Evolutionary conservation across 768 basidiomycete genomes (phyloP).

Genomic region (Phanerodontia chrysosporium): DNA sequence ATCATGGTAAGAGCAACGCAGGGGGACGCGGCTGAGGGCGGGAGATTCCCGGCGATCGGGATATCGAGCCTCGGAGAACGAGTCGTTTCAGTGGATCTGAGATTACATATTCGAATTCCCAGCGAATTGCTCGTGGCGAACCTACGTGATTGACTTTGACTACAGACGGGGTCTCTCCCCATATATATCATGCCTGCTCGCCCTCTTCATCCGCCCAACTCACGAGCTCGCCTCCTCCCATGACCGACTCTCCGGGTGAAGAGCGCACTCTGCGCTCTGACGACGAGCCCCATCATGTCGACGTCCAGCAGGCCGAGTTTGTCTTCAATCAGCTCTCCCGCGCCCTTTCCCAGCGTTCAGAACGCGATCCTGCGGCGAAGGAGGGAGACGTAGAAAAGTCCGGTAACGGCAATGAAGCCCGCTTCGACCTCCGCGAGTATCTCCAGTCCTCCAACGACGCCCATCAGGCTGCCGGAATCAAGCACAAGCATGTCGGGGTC

Average conservation of each 20-base stretch:
- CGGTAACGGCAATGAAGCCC: conserved; percentile 28
- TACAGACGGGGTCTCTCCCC: background rate
- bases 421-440: conserved; percentile 67
- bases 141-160: conserved; percentile 4
- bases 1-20: too few species aligned
- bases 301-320: conserved; percentile 47
- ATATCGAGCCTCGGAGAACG: conserved; percentile 3
- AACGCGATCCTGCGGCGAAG: background rate
- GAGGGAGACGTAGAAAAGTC: conserved; percentile 35
- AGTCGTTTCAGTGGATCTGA: background rate
- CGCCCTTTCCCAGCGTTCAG: conserved; percentile 17
- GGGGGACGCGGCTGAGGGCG: background rate
- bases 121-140: background rate
- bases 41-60: background rate
- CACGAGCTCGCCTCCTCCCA: conserved; percentile 9
- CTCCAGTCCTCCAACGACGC: conserved; percentile 64
- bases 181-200: conserved; percentile 1
- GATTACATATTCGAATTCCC: conserved; percentile 1
- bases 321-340: conserved; percentile 55
- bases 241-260: conserved; percentile 25
- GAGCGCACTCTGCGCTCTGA: conserved; percentile 24
- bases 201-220: background rate
- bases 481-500: conserved; percentile 73
- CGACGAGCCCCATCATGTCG: conserved; percentile 32
- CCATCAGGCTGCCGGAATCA: conserved; percentile 59